Conservation (phyloP, 805 yeast species). For the Alloascoidea hylecoeti region DNA sequence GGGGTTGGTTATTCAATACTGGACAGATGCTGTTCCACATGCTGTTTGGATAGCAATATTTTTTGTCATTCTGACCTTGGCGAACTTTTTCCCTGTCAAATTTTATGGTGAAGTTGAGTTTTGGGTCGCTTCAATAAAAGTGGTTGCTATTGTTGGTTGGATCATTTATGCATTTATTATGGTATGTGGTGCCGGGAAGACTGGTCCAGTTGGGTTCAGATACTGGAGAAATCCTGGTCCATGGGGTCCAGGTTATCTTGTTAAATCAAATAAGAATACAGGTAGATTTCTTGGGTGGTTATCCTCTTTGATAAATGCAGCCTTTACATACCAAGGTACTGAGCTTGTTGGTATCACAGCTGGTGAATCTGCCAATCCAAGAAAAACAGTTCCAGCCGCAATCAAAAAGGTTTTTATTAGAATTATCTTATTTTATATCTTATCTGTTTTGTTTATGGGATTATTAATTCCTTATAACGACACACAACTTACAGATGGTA, state of each 20-base stretch:
- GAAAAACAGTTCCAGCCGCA: slow-evolving; percentile 58
- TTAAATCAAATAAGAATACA: background rate
- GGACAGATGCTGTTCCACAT: slow-evolving; percentile 58
- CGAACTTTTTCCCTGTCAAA: slow-evolving; percentile 54
- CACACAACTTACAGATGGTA: slow-evolving; percentile 24
- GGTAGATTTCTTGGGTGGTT: slow-evolving; percentile 60
- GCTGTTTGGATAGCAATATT: slow-evolving; percentile 64
- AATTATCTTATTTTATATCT: slow-evolving; percentile 50
- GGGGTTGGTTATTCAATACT: slow-evolving; percentile 45
- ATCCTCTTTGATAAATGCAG: slow-evolving; percentile 53
- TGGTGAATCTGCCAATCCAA: slow-evolving; percentile 60
- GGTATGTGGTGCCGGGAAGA: slow-evolving; percentile 62
- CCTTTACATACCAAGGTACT: slow-evolving; percentile 74
- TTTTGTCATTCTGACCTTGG: slow-evolving; percentile 35
- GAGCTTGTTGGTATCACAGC: slow-evolving; percentile 66
- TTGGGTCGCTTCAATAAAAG: slow-evolving; percentile 58
- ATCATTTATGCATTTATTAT: slow-evolving; percentile 44
- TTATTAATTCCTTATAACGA: slow-evolving; percentile 58
- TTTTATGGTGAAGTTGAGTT: slow-evolving; percentile 67
- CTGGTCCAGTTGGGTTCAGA: slow-evolving; percentile 65
- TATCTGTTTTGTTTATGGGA: slow-evolving; percentile 55
- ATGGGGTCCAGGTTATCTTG: slow-evolving; percentile 49
- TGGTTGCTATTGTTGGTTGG: slow-evolving; percentile 60
- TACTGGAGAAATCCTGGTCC: slow-evolving; percentile 76
- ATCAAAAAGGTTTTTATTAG: slow-evolving; percentile 55